Base-by-base conservation (phyloP, 352 stramenopile species). In the Phytopythium litorale region DNA sequence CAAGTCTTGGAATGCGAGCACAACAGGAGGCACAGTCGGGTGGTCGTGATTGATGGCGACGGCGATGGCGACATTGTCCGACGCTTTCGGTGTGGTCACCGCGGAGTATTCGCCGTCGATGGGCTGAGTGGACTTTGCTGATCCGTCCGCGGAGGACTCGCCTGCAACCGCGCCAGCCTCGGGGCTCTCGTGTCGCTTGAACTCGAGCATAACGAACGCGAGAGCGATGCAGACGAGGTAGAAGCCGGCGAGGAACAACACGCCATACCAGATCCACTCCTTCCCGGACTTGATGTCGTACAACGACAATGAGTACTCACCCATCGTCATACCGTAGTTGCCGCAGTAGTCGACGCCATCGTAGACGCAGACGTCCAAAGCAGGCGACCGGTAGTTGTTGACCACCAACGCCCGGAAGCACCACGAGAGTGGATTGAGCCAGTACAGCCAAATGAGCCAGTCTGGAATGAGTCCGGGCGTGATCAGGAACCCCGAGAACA, bases 401-500 rank as follows among this genome's bases (percentile, higher is more conserved):
- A 67, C 53, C 3, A 50, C 43, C 3, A 66, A 21, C 21, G 58
- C 42, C n/a, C 61, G 60, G 2, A 70, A 33, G 33, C 43, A 48
- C 64, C 64, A 70, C 25, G 52, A 38, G 3, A 70, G 11, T 3
- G 64, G 64, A 40, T 70, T 56, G 28, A 70, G 54, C 60, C 60
- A 67, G 49, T 67, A 70, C 18, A 70, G 18, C 64, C 64, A 60
- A 12, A 66, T 62, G 33, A 62, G 42, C 18, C 50, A 58, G 53
- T 58, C 53, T 3, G 64, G 64, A n/a, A 70, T 63, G 35, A 51
- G 25, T 2, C 33, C 12, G 9, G 19, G 19, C 7, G 45, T 30
- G 32, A 70, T 63, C 30, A 70, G 25, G 46, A 70, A 70, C 2
- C 64, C 64, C 9, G 53, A 35, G 28, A 67, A 70, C 4, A 70